Conservation (phyloP, 2,329 filamentous ascomycete genomes). For the Aspergillus thermomutatus region DNA sequence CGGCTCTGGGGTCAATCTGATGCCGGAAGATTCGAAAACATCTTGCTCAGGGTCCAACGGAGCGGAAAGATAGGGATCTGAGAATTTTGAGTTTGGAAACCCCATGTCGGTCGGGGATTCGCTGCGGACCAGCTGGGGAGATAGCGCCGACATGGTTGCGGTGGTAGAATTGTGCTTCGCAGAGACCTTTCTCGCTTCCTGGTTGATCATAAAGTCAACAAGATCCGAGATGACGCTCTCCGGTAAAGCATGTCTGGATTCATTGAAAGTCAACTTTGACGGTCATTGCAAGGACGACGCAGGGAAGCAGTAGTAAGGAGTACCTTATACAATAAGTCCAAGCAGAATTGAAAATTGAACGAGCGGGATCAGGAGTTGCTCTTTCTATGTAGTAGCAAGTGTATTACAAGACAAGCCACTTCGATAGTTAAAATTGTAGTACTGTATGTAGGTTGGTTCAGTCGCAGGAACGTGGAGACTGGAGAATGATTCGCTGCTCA, state of each 20-base stretch:
- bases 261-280: background rate
- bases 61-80: conserved; percentile 39
- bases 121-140: conserved; percentile 18
- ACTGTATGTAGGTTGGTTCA: background rate
- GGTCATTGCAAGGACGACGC: background rate
- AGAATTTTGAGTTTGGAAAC: conserved; percentile 30
- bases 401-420: background rate
- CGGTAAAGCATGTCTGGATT: background rate
- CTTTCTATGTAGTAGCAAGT: background rate
- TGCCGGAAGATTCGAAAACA: conserved; percentile 30
- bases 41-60: conserved; percentile 38
- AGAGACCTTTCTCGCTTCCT: background rate
- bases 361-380: background rate
- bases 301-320: background rate
- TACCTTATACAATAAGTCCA: background rate
- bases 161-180: background rate
- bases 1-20: conserved; percentile 27
- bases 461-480: background rate
- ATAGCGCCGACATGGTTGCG: conserved; percentile 19
- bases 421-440: background rate
- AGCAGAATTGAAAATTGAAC: no score
- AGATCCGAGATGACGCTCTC: background rate
- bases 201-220: background rate
- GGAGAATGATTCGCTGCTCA: background rate
- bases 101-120: conserved; percentile 24